Percentiles rank a stretch among this genome's conserved stretches.
Conservation (phyloP, 148 eudicot genomes). For the Heliamphora exappendiculata region DNA sequence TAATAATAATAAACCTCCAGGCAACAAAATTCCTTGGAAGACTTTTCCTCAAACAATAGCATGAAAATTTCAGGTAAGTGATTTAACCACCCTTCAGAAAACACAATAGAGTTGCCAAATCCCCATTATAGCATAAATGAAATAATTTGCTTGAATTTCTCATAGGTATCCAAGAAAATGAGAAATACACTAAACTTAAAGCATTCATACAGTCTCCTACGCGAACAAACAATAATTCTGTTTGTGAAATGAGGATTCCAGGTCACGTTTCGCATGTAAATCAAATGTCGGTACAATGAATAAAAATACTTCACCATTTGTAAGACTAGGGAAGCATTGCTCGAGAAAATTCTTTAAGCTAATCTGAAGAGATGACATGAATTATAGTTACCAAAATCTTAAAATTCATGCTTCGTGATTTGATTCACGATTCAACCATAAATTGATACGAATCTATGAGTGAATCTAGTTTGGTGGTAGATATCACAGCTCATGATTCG, state of each 20-base stretch:
- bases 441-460: too few relatives aligned
- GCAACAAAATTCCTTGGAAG: not conserved
- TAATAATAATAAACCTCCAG: not conserved
- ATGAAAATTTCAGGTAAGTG: not conserved
- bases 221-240: not conserved
- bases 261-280: not conserved
- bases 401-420: too few relatives aligned
- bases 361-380: not conserved
- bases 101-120: not conserved
- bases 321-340: not conserved
- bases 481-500: too few relatives aligned
- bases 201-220: not conserved
- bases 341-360: not conserved
- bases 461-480: too few relatives aligned
- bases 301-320: not conserved
- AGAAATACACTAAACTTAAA: not conserved
- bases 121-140: not conserved
- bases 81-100: not conserved
- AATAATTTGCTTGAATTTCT: not conserved
- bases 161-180: not conserved
- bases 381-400: too few relatives aligned
- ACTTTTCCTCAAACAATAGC: not conserved
- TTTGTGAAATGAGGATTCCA: not conserved
- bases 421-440: too few relatives aligned
- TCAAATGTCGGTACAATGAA: not conserved